Evolutionary conservation across 2,329 filamentous ascomycete genomes (phyloP).

Genomic region (Sclerotinia sclerotiorum): DNA sequence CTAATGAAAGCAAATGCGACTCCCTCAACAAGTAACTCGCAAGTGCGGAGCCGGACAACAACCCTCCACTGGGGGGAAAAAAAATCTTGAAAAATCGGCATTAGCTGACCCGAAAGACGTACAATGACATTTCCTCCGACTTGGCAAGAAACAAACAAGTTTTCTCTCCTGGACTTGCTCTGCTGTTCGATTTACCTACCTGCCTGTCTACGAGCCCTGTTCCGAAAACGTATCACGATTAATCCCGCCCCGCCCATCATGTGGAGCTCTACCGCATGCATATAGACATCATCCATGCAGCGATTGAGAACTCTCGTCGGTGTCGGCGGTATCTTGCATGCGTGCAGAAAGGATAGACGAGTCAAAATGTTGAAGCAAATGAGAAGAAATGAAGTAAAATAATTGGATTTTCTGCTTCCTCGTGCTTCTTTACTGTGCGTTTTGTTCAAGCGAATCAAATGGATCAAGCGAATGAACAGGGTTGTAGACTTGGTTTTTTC

Average conservation of each 20-base stretch:
- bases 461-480: not conserved
- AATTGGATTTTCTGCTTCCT: not conserved
- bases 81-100: not conserved
- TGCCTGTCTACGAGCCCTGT: not conserved
- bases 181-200: too few species aligned
- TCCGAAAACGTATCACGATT: slow-evolving; percentile 1
- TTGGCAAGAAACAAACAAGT: not conserved
- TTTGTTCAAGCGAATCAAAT: not conserved
- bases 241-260: not conserved
- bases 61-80: not conserved
- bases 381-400: not conserved
- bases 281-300: not conserved
- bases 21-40: too few species aligned
- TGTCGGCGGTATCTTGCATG: slow-evolving; percentile 2
- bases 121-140: not conserved
- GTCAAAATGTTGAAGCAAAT: not conserved
- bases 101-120: not conserved
- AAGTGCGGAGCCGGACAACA: not conserved
- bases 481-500: not conserved
- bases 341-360: not conserved
- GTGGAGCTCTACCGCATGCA: not conserved
- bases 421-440: not conserved
- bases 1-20: not conserved
- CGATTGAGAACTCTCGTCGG: not conserved
- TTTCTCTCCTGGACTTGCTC: not conserved